Base-by-base conservation (phyloP, 805 yeast genomes). In the Hanseniaspora taiwanica region DNA sequence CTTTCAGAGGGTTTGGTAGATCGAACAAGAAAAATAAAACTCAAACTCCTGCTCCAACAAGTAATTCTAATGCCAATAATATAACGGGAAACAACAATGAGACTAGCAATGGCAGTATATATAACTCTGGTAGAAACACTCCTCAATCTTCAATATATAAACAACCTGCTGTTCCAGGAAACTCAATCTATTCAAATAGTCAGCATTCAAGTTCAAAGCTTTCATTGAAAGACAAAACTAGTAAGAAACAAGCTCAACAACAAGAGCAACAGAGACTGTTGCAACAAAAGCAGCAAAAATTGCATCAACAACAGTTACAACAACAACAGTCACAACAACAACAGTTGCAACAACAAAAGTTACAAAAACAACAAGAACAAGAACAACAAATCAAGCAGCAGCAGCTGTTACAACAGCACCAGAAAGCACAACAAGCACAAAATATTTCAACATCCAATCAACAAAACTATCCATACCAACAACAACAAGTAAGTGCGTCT, bases 1-100 rank as follows among this genome's bases (percentile, higher is more conserved):
- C 36, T 12, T 33, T 33, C 42, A 70, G 76, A 54, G 78, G 81
- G 8, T 72, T 76, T 46, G 78, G 81, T n/a, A 68, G 81, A 51
- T 62, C 63, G 42, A 65, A 71, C 13, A 69, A 70, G 42, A 69
- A 69, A 54, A 66, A 56, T 46, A 67, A 68, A 51, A 62, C 61
- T 27, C 54, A 52, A 33, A 54, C 54, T 31, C 41, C 37, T 35
- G 37, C 38, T 20, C 37, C 40, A 6, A 35, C 36, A 9, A 43
- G 39, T 6, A 31, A 13, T 31, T 16, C 34, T 6, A 31, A 14
- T 13, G 14, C 13, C 9, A 33, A 8, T 19, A 33, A 18, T 17
- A 33, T 10, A 9, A 33, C 21, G 6, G 14, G 8, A 12, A 19
- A 19, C 23, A 18, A 18, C 17, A 33, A 16, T 19, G 14, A 33